A percentile compares a stretch with the other conserved stretches of the same genome.
Conservation (phyloP, 331 rosid genomes). For the Arachis monticola region DNA sequence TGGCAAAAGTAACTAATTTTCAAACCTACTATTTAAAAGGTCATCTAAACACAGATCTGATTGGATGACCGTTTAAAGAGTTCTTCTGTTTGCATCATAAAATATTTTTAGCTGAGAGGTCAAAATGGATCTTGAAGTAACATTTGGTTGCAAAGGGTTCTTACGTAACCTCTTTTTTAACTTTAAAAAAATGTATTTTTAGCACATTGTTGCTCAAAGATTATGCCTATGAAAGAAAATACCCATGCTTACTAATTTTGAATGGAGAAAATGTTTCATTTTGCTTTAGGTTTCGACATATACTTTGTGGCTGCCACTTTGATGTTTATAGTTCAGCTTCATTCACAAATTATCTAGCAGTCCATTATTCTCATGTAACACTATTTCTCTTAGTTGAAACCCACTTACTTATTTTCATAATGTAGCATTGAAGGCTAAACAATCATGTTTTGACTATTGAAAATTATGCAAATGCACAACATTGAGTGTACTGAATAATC, state of each 20-base stretch:
- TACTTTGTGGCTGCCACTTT: background rate
- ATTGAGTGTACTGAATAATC: background rate
- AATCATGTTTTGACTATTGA: background rate
- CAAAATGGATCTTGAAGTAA: background rate
- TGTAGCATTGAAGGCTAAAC: background rate
- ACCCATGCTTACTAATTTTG: background rate
- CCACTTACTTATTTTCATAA: background rate
- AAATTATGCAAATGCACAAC: background rate
- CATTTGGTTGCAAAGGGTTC: background rate
- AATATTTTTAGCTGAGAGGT: background rate
- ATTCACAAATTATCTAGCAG: background rate
- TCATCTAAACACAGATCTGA: no score
- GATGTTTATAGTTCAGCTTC: constrained; percentile 7
- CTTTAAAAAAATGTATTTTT: no score
- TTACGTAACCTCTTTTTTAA: background rate
- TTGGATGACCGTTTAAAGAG: no score
- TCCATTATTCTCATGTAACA: background rate
- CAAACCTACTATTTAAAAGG: no score
- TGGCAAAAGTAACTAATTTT: no score
- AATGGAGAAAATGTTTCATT: background rate
- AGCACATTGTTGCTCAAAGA: background rate
- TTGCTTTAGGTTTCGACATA: background rate
- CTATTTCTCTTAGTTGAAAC: background rate
- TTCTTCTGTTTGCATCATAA: no score
- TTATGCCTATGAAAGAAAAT: background rate